These are phyloP conservation scores for Tetraselmis chui DNA, from an alignment of 139 green algal genomes.

Conservation along the genomic window DNA sequence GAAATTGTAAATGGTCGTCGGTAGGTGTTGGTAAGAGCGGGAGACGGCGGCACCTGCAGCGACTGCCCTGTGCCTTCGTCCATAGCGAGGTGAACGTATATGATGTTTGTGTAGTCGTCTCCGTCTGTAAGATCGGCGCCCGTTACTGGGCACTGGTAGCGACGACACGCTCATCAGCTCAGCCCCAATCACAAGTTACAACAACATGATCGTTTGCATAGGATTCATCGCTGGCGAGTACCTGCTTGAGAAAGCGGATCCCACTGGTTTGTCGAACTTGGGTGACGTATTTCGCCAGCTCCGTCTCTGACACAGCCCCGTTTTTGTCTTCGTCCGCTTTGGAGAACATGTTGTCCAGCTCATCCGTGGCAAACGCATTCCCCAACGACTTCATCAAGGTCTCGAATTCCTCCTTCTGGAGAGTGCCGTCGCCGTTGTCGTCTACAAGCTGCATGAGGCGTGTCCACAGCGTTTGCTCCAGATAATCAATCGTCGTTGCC, in stretches of 20 bases:
- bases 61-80: constrained; percentile 22
- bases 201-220: background rate
- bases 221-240: background rate
- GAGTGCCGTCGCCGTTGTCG: background rate
- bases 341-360: constrained; percentile 22
- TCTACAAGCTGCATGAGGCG: background rate
- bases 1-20: background rate
- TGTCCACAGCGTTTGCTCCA: background rate
- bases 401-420: background rate
- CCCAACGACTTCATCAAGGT: constrained; percentile 19
- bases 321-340: constrained; percentile 14
- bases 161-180: background rate
- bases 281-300: constrained; percentile 21
- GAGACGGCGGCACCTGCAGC: background rate
- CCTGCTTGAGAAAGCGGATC: constrained; percentile 7
- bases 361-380: constrained; percentile 13
- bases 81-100: constrained; percentile 38
- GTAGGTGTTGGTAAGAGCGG: too few relatives aligned
- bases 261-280: background rate
- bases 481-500: background rate
- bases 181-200: background rate
- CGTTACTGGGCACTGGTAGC: constrained; percentile 35
- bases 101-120: constrained; percentile 34
- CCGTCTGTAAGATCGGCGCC: constrained; percentile 30
- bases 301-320: constrained; percentile 10